Evolutionary conservation across 169 alveolate species (phyloP), one percentile per base, ranked within the genome.

Genomic region (Plasmodium knowlesi): DNA sequence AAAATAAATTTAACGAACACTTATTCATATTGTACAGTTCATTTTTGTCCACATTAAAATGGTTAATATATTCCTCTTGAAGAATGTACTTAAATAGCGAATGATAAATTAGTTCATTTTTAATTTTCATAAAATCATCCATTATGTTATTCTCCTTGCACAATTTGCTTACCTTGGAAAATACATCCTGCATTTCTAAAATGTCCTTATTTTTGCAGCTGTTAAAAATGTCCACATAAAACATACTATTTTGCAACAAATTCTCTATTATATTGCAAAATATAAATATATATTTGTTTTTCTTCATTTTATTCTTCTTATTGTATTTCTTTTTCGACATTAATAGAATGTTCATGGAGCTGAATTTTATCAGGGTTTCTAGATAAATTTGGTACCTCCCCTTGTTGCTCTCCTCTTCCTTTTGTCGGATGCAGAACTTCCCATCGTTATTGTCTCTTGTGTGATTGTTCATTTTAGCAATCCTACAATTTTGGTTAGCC

Each of bases 191-290:
- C 83, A 78, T 16, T 41, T 79, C 82, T 9, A 57, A 53, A 14
- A 89, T n/a, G 70, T 57, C 79, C 41, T 71, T 70, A 74, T 54
- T 30, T 89, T 89, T 89, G 19, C 83, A 57, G 37, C 25, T 89
- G 50, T 50, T 79, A 78, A 57, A 79, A 41, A 89, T 71, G 50
- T 89, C 94, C 34, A 79, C 12, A 61, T 28, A 89, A 34, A 89
- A 89, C 30, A 89, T 73, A 89, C 61, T 28, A 79, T 78, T 89
- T 80, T 89, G 94, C 39, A 89, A 79, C 34, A 89, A 79, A 89
- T 79, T 79, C n/a, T 89, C 94, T 16, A 89, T 78, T 79, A 89
- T 37, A 79, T 79, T 79, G 72, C 94, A 89, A 89, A 89, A 89
- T 37, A 53, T 80, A 43, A 16, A 89, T 22, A 89, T 79, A 34